phyloP scores from a whole-genome alignment of 2,329 filamentous ascomycete species.

The Arthrobotrys musiformis region DNA sequence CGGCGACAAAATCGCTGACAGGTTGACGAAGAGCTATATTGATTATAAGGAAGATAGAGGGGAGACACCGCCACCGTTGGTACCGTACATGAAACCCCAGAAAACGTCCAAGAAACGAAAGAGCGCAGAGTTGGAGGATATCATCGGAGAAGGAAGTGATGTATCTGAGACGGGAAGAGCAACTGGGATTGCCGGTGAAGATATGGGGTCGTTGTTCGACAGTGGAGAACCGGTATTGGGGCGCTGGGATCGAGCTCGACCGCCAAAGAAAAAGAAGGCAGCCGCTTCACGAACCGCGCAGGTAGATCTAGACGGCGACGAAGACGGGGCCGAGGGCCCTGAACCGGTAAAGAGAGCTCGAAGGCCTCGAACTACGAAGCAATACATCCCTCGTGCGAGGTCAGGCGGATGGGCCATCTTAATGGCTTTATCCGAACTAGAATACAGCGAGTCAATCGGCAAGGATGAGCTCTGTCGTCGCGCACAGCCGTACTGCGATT shows the following conservation, averaged over 20 bases:
- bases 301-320: conserved; percentile 63
- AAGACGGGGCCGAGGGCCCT: conserved; percentile 5
- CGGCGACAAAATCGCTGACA: conserved; percentile 76
- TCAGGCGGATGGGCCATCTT: conserved; percentile 80
- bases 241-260: conserved; percentile 37
- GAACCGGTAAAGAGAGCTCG: conserved; percentile 68
- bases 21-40: conserved; percentile 69
- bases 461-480: conserved; percentile 75
- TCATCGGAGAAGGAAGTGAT: not conserved
- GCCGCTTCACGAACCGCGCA: not conserved
- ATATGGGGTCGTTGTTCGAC: conserved; percentile 34
- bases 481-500: conserved; percentile 77
- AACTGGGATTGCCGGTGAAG: not conserved
- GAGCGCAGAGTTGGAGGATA: conserved; percentile 9
- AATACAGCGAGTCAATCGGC: conserved; percentile 70
- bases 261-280: conserved; percentile 42
- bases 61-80: conserved; percentile 55
- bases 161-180: not conserved
- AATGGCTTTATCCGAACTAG: conserved; percentile 72
- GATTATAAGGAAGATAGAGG: conserved; percentile 59
- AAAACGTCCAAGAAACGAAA: conserved; percentile 9
- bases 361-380: conserved; percentile 68
- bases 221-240: conserved; percentile 38
- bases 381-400: conserved; percentile 78
- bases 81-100: conserved; percentile 36